Percentiles rank a stretch among this genome's conserved stretches.
Evolutionary conservation across 2,329 filamentous ascomycete species (phyloP).

Genomic region (Diplocarpon mali): DNA sequence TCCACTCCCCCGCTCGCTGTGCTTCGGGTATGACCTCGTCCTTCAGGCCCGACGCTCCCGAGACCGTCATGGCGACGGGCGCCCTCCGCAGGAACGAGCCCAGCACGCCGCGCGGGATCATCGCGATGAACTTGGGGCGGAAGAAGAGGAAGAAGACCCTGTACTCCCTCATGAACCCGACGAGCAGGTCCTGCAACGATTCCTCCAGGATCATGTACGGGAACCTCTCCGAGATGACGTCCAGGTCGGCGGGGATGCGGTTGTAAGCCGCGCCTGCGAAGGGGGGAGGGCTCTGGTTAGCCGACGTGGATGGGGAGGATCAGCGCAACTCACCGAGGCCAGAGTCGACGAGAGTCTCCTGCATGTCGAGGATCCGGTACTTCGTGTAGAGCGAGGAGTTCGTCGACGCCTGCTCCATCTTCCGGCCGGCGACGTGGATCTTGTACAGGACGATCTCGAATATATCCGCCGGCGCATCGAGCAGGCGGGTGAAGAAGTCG

Average conservation of each 20-base stretch:
- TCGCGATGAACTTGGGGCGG: neutral
- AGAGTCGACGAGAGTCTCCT: neutral
- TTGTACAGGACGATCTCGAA: conserved; percentile 1
- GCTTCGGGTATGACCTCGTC: neutral
- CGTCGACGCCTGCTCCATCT: neutral
- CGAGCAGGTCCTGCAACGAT: neutral
- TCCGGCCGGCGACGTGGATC: neutral
- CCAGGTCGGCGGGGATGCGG: neutral
- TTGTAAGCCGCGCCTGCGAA: neutral
- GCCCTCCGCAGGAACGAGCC: neutral
- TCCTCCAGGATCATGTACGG: neutral
- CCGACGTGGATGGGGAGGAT: too few relatives aligned
- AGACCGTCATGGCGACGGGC: neutral
- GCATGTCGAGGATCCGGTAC: neutral
- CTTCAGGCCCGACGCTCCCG: neutral
- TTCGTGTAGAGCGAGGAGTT: neutral
- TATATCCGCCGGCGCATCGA: neutral
- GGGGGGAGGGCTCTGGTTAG: too few relatives aligned
- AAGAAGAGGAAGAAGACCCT: neutral
- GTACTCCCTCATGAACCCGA: neutral
- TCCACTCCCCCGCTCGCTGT: neutral
- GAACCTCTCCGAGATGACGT: neutral
- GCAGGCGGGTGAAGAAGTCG: conserved; percentile 1
- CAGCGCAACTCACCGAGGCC: too few relatives aligned
- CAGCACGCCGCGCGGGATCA: neutral